Conservation (phyloP, 768 basidiomycete species). For the Calocera viscosa region DNA sequence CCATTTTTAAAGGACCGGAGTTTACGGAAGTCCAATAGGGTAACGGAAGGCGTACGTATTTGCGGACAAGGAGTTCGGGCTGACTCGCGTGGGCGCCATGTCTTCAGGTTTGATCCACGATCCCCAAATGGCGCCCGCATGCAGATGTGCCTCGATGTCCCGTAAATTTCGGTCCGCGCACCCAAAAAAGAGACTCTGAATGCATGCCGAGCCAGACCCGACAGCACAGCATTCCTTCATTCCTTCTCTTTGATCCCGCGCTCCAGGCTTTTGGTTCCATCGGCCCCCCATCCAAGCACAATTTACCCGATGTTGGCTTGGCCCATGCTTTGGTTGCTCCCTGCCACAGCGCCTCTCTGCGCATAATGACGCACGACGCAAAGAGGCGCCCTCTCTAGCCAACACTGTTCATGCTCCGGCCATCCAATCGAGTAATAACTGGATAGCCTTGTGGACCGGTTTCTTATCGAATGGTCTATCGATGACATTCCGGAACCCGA, state of each 20-base stretch:
- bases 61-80: not conserved
- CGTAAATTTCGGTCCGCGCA: constrained; percentile 1
- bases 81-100: not conserved
- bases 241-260: constrained; percentile 1
- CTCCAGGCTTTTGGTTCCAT: not conserved
- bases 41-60: not conserved
- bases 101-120: not conserved
- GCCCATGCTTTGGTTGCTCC: not conserved
- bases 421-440: too few relatives aligned
- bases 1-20: not conserved
- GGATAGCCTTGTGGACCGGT: not conserved
- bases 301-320: not conserved
- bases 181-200: not conserved
- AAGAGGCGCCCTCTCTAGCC: too few relatives aligned
- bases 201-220: not conserved
- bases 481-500: not conserved
- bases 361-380: too few relatives aligned
- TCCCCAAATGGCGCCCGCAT: not conserved
- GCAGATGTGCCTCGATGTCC: not conserved
- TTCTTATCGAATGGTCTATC: not conserved
- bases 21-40: not conserved
- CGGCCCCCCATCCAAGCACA: not conserved
- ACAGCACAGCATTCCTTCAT: constrained; percentile 1
- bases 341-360: too few relatives aligned
- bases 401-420: too few relatives aligned